Base-by-base conservation (phyloP, 352 stramenopile species). In the Thalassiosira hispida region DNA sequence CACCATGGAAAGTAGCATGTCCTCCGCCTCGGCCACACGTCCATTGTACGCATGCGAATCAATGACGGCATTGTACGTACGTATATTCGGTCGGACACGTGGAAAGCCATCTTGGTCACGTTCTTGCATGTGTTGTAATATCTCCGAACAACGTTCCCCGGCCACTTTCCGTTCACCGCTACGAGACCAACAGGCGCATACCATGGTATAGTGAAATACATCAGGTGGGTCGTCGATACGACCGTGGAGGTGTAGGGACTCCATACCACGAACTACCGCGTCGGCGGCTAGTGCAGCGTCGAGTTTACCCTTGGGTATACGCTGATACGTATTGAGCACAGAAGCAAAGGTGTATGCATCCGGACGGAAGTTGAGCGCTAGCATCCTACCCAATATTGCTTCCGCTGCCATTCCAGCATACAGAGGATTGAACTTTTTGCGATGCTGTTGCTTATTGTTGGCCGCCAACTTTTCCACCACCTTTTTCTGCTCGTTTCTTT, bases 41-140 rank as follows among this genome's bases (percentile, higher is more conserved):
- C 65, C 51, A 40, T 80, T 83, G 62, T 83, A 70, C 2, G 77
- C 77, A 68, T 89, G 64, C 33, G 60, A 77, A 68, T 92, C 83
- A 31, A 90, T 82, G 16, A 90, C 67, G 23, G 84, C 79, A 83
- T 91, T 90, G 64, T 84, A 91, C 2, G 83, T 91, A n/a, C 85
- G 49, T 40, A 88, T 83, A 53, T 89, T 92, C 20, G 87, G 84
- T 59, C 74, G 79, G 6, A 85, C 73, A 4, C 82, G 63, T 20
- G 55, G 49, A 47, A 82, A 84, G 14, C 87, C 84, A 31, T 52
- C 42, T 23, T 49, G 42, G 46, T 86, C 20, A 44, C 81, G 66
- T 47, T 88, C 56, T 40, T 81, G 74, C 77, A 91, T 90, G 27
- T 86, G 77, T 33, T 67, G 47, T 9, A 92, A 65, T 49, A 92